phyloP scores from a whole-genome alignment of 495 filamentous ascomycete genomes.

The Penicillium flavigenum region DNA sequence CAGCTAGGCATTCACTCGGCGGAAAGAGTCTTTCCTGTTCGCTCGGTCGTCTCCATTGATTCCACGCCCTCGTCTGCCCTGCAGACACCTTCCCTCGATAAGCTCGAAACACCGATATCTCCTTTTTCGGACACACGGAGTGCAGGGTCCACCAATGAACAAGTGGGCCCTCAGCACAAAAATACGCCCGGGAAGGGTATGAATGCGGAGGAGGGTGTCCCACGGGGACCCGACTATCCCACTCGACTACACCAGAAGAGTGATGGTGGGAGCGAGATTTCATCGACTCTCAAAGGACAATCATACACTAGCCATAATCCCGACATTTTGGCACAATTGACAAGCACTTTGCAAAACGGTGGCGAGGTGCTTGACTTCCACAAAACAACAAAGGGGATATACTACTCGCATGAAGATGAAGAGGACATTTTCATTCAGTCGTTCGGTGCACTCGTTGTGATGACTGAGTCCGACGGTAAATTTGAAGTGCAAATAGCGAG shows the following conservation, averaged over 20 bases:
- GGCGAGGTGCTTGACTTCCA: slow-evolving; percentile 12
- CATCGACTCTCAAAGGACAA: slow-evolving; percentile 1
- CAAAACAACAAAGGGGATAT: slow-evolving; percentile 4
- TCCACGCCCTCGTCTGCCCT: slow-evolving; percentile 28
- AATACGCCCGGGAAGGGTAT: not conserved
- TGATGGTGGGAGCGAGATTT: not conserved
- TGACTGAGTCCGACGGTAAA: slow-evolving; percentile 59
- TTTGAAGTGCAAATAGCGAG: slow-evolving; percentile 71
- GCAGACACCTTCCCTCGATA: slow-evolving; percentile 27
- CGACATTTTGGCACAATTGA: slow-evolving; percentile 8
- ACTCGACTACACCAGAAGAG: slow-evolving; percentile 13
- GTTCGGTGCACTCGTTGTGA: slow-evolving; percentile 73
- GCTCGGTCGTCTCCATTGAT: slow-evolving; percentile 28
- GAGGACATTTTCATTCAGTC: slow-evolving; percentile 57
- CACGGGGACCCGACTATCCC: slow-evolving; percentile 2
- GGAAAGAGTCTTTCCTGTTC: slow-evolving; percentile 31
- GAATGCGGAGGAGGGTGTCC: not conserved
- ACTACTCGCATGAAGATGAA: slow-evolving; percentile 20
- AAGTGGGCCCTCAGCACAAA: not conserved
- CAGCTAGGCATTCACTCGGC: slow-evolving; percentile 19
- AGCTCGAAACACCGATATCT: slow-evolving; percentile 22
- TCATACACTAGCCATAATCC: not conserved
- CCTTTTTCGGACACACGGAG: slow-evolving; percentile 19
- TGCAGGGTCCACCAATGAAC: slow-evolving; percentile 4
- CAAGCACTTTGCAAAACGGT: slow-evolving; percentile 9